phyloP scores from a whole-genome alignment of 1,284 basidiomycete genomes.

The Golubevia sp. region DNA sequence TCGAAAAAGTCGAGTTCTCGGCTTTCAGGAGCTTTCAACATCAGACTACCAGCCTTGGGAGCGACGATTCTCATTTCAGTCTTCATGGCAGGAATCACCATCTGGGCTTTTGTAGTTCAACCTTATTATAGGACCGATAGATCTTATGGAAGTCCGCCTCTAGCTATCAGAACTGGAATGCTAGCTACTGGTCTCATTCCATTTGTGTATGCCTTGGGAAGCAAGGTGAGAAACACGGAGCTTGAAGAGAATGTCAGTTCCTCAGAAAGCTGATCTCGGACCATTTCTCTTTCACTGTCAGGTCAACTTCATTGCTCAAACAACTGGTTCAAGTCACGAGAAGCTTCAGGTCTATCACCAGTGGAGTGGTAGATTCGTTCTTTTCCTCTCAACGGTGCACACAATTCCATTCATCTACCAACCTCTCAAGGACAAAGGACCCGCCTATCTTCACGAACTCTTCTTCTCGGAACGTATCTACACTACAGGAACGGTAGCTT shows the following conservation, averaged over 20 bases:
- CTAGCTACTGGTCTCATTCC: slow-evolving; percentile 46
- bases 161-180: slow-evolving; percentile 44
- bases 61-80: slow-evolving; percentile 20
- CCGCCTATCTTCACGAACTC: slow-evolving; percentile 15
- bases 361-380: slow-evolving; percentile 38
- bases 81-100: slow-evolving; percentile 10
- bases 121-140: slow-evolving; percentile 36
- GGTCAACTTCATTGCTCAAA: slow-evolving; percentile 38
- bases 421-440: slow-evolving; percentile 30
- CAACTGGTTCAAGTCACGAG: slow-evolving; percentile 46
- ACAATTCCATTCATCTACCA: slow-evolving; percentile 44
- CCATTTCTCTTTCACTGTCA: no score
- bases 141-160: slow-evolving; percentile 36
- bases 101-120: slow-evolving; percentile 27
- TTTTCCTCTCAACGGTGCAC: slow-evolving; percentile 48
- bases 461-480: slow-evolving; percentile 11
- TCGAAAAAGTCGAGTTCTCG: no score
- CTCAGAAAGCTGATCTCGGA: no score
- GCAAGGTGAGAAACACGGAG: slow-evolving; percentile 33
- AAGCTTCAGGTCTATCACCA: slow-evolving; percentile 52
- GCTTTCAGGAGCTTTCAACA: slow-evolving; percentile 10
- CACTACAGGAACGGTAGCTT: slow-evolving; percentile 40
- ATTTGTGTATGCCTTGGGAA: slow-evolving; percentile 35
- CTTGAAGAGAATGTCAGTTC: no score
- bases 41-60: slow-evolving; percentile 24